These are phyloP conservation scores for Metarhizium anisopliae DNA, from an alignment of 2,329 filamentous ascomycete genomes.

Conservation along the genomic window DNA sequence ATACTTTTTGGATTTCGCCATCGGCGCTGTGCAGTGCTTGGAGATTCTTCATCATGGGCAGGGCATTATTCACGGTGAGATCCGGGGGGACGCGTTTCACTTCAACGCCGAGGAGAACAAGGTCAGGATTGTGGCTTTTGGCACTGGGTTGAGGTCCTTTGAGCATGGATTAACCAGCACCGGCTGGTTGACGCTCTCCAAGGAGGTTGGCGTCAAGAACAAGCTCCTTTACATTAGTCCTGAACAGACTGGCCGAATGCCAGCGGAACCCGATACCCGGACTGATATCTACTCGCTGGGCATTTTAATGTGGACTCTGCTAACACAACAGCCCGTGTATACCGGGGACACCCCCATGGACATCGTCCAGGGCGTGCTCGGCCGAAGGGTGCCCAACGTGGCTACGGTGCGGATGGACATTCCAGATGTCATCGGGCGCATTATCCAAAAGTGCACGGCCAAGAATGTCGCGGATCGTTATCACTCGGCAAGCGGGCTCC, in stretches of 20 bases:
- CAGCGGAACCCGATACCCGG: constrained; percentile 80
- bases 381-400: constrained; percentile 66
- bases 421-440: constrained; percentile 69
- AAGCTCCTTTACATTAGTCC: constrained; percentile 90
- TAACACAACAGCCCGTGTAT: constrained; percentile 73
- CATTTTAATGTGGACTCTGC: constrained; percentile 77
- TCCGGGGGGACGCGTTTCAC: constrained; percentile 85
- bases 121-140: constrained; percentile 77
- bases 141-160: constrained; percentile 78
- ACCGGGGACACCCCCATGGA: constrained; percentile 74
- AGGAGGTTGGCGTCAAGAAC: constrained; percentile 76
- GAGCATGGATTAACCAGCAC: constrained; percentile 81
- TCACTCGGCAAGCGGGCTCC: constrained; percentile 78
- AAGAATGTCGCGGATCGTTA: constrained; percentile 84
- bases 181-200: constrained; percentile 77
- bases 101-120: constrained; percentile 61
- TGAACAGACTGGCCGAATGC: constrained; percentile 88
- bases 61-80: constrained; percentile 81
- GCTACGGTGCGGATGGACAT: constrained; percentile 73
- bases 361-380: constrained; percentile 82
- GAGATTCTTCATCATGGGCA: constrained; percentile 88
- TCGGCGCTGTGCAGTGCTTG: constrained; percentile 76
- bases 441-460: constrained; percentile 87
- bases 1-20: constrained; percentile 81
- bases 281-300: constrained; percentile 93